Percentiles rank a stretch among this genome's conserved stretches.
Conservation (phyloP, 2,329 filamentous ascomycete genomes). For the Xylariomycetidae sp. region DNA sequence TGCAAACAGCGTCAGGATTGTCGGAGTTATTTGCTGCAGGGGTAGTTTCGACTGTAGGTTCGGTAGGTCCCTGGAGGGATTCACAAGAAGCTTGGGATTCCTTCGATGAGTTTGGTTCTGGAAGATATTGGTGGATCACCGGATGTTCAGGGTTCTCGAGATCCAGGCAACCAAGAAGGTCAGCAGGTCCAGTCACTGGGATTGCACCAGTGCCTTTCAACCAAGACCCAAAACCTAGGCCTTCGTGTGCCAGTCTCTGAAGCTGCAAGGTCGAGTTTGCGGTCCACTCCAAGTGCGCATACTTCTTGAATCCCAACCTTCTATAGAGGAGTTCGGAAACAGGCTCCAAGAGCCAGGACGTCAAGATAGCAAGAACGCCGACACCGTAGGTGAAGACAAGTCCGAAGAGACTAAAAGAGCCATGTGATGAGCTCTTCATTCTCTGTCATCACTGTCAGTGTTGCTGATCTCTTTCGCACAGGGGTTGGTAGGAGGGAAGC, state of each 20-base stretch:
- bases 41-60: no score
- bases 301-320: slow-evolving; percentile 7
- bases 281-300: slow-evolving; percentile 19
- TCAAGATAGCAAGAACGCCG: slow-evolving; percentile 11
- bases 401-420: slow-evolving; percentile 23
- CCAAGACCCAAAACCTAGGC: slow-evolving; percentile 9
- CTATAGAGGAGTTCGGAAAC: slow-evolving; percentile 8
- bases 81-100: no score
- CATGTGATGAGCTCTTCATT: slow-evolving; percentile 15
- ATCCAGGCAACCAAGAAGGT: slow-evolving; percentile 1
- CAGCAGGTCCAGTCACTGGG: background rate
- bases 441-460: slow-evolving; percentile 14
- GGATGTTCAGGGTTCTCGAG: no score
- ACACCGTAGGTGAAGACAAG: slow-evolving; percentile 16
- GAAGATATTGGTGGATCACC: no score
- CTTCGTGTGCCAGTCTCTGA: slow-evolving; percentile 22
- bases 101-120: no score
- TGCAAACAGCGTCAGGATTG: no score
- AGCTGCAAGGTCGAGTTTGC: slow-evolving; percentile 19
- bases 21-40: no score
- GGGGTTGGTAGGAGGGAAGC: no score
- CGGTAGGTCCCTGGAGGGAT: no score
- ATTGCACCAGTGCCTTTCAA: slow-evolving; percentile 5
- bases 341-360: slow-evolving; percentile 13
- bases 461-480: background rate